A percentile compares a stretch with the other conserved stretches of the same genome.
Conservation (phyloP, 306 rosid species). For the Alnus rubra region DNA sequence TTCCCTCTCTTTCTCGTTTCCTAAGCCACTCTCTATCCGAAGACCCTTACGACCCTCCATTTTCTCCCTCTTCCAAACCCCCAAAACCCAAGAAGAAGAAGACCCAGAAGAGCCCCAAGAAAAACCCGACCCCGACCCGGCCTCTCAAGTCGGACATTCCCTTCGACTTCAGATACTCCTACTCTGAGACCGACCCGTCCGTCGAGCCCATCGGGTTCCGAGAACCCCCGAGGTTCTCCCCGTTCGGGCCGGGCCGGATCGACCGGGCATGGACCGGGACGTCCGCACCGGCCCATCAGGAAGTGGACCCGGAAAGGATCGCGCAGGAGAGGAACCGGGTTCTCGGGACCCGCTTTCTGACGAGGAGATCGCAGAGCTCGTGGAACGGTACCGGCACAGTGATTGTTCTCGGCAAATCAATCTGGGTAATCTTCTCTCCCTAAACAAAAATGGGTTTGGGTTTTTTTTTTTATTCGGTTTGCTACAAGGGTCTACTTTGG, state of each 20-base stretch:
- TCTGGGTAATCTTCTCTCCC: constrained; percentile 43
- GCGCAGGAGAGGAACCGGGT: constrained; percentile 56
- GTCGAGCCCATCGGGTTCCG: constrained; percentile 65
- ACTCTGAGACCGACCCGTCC: constrained; percentile 61
- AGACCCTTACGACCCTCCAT: constrained; percentile 69
- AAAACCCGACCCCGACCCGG: constrained; percentile 4
- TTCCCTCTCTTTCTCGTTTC: constrained; percentile 27
- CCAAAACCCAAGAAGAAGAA: constrained; percentile 27
- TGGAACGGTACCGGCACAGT: constrained; percentile 76
- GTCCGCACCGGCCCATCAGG: constrained; percentile 50
- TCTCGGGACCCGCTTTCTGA: constrained; percentile 77
- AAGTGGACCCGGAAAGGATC: constrained; percentile 32
- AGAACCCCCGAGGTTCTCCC: constrained; percentile 91
- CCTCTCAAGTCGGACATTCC: constrained; percentile 73
- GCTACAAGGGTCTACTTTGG: neutral
- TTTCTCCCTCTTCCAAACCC: constrained; percentile 48
- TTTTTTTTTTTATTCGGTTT: neutral
- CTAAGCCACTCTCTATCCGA: constrained; percentile 22
- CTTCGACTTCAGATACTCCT: constrained; percentile 78
- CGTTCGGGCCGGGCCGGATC: constrained; percentile 81
- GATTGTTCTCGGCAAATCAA: constrained; percentile 85
- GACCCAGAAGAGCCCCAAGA: neutral
- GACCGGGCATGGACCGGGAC: constrained; percentile 79
- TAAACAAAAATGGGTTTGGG: neutral
- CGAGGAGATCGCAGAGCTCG: constrained; percentile 71